Evolutionary conservation across 2,329 filamentous ascomycete species (phyloP).

Genomic region (Cytospora paraplurivora): DNA sequence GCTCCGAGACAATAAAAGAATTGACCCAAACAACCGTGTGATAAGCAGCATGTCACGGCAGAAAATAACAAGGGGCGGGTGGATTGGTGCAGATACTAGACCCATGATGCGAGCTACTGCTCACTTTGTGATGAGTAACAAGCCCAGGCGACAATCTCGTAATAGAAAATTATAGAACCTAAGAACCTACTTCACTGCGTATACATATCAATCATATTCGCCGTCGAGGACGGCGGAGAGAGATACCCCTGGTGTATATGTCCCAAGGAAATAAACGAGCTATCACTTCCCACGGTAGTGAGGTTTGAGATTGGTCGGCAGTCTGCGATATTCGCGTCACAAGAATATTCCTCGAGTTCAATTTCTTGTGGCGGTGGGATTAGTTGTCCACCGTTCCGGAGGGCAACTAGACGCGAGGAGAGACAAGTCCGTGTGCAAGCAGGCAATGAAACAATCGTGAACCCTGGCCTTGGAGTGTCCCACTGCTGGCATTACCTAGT

Average conservation of each 20-base stretch:
- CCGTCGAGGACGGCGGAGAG: background rate
- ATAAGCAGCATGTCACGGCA: background rate
- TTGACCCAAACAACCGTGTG: background rate
- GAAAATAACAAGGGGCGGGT: too few relatives aligned
- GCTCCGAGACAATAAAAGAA: background rate
- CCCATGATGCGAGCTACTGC: background rate
- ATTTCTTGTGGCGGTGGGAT: background rate
- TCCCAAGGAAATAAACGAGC: constrained; percentile 1
- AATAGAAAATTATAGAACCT: background rate
- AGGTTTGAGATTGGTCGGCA: background rate
- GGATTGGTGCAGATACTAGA: background rate
- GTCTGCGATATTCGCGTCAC: background rate
- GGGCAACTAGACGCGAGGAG: constrained; percentile 17
- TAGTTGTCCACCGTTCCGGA: background rate
- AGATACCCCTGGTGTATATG: background rate
- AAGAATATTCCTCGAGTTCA: background rate
- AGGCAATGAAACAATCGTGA: background rate
- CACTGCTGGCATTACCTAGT: background rate
- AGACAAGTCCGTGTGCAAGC: background rate
- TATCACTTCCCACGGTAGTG: background rate
- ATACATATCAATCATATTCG: background rate
- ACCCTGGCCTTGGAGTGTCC: background rate
- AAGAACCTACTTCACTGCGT: background rate
- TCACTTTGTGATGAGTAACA: constrained; percentile 20
- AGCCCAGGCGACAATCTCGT: constrained; percentile 1